Conservation (phyloP, 306 rosid species). For the Cicer judaicum region DNA sequence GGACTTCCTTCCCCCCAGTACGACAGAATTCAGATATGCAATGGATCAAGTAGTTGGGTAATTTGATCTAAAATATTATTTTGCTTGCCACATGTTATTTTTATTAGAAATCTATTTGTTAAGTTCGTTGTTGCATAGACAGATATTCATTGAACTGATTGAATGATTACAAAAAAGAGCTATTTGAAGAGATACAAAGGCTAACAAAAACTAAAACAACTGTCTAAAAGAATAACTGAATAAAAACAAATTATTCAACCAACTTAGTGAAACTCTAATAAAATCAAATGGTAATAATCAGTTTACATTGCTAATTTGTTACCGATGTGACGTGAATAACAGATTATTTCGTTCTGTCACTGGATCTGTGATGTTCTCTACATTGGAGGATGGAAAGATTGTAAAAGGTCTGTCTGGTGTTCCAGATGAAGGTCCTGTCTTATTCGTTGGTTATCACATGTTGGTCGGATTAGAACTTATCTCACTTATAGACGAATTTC, state of each 20-base stretch:
- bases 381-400: conserved; percentile 82
- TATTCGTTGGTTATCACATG: conserved; percentile 84
- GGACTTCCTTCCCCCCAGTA: conserved; percentile 81
- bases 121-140: conserved; percentile 33
- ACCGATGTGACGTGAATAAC: conserved; percentile 40
- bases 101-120: conserved; percentile 19
- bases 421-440: conserved; percentile 90
- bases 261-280: too few relatives aligned
- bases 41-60: conserved; percentile 70
- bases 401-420: conserved; percentile 90
- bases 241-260: too few relatives aligned
- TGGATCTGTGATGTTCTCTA: conserved; percentile 81
- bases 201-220: neutral
- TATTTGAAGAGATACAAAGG: neutral
- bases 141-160: neutral
- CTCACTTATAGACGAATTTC: conserved; percentile 59
- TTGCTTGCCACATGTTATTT: conserved; percentile 26
- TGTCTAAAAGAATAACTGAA: too few relatives aligned
- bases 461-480: conserved; percentile 72
- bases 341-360: conserved; percentile 58
- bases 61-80: conserved; percentile 35
- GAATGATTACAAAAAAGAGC: neutral
- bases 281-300: neutral
- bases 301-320: conserved; percentile 35
- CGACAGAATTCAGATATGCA: conserved; percentile 59